These are phyloP conservation scores for Rhynchospora tenuis DNA, from an alignment of 176 grass and related monocot species.

Conservation along the genomic window DNA sequence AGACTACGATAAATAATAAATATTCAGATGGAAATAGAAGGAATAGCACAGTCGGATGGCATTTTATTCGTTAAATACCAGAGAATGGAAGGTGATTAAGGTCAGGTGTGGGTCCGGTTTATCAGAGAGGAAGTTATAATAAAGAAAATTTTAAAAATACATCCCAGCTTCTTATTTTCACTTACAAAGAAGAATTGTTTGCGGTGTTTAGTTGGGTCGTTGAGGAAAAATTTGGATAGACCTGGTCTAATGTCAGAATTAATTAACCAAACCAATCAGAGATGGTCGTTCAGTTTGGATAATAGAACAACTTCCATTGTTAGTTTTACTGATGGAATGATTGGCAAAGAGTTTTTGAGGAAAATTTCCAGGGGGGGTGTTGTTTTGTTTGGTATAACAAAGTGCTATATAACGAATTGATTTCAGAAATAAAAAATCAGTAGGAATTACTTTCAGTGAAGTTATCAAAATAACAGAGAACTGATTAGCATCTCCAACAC, in stretches of 20 bases:
- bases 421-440: slow-evolving; percentile 12
- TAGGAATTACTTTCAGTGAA: not conserved
- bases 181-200: not conserved
- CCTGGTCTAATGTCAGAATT: not conserved
- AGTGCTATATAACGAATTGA: not conserved
- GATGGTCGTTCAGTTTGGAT: not conserved
- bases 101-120: not conserved
- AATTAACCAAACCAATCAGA: slow-evolving; percentile 1
- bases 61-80: not conserved
- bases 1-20: not conserved
- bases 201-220: not conserved
- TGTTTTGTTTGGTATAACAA: not conserved
- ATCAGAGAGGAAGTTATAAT: not conserved
- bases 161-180: not conserved
- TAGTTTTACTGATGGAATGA: not conserved
- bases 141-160: not conserved
- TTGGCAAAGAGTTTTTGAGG: not conserved
- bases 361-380: not conserved
- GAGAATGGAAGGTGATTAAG: not conserved
- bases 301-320: not conserved
- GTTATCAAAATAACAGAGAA: not conserved
- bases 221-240: not conserved
- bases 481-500: not conserved
- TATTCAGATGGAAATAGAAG: not conserved
- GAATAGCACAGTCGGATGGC: not conserved